Evolutionary conservation across 2,329 filamentous ascomycete genomes (phyloP), one percentile per base, ranked within the genome.

Genomic region (Talaromyces sp.): DNA sequence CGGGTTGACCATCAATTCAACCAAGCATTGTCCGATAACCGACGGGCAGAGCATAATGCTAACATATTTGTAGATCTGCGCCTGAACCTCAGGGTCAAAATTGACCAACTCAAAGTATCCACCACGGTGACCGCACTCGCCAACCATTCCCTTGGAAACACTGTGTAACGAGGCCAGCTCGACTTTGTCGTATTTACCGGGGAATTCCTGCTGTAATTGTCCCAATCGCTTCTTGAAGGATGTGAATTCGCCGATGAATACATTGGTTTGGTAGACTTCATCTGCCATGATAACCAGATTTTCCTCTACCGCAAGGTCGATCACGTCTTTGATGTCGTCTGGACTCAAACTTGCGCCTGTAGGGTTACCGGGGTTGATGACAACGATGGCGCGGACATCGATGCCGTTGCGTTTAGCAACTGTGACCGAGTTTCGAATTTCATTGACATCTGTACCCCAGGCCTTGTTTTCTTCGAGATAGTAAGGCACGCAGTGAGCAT

Each of bases 181-280:
- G 66, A 99, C 83, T 70, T 86, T 78, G 79, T 96, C 91, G 81
- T 92, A 98, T 76, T 88, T 89, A 73, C 88, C 90, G 0, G 90
- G 87, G 52, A 84, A 79, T 75, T 89, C 81, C 77, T 89, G 84
- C 79, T 98, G 94, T 73, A 98, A 82, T 71, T 90, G 75, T 68
- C 93, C 87, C 60, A 99, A 86, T 47, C 90, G 88, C 72, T 90
- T 88, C 83, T 98, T 98, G 89, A 99, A 98, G 74, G 91, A 96
- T 81, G 91, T 88, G 84, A 99, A 99, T 77, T 94, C 85, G 78
- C 95, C 95, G 68, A 90, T 83, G 81, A 99, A 99, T 72, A 99
- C 91, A 79, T 99, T 99, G 75, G 95, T 98, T 82, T 99, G 95
- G 86, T 99, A 99, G 43, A 99, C 95, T 80, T 99, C 95, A 75